A percentile compares a stretch with the other conserved stretches of the same genome.
Conservation (phyloP, 169 alveolate species). For the Theileria parva region DNA sequence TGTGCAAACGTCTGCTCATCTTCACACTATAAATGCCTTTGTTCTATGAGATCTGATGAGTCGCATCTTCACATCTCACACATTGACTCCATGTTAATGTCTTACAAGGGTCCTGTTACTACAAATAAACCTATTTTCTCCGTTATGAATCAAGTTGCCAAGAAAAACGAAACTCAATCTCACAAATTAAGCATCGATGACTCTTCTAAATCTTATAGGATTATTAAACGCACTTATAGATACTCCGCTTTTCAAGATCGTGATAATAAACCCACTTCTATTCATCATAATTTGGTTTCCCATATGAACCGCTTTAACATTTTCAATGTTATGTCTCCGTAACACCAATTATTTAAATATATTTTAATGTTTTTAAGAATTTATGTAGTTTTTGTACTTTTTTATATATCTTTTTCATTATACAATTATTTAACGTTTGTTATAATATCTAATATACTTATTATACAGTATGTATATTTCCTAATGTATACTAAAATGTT, state of each 20-base stretch:
- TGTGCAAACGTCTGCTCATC: conserved; percentile 74
- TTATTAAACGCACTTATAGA: conserved; percentile 29
- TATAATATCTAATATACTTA: not conserved
- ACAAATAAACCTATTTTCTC: conserved; percentile 71
- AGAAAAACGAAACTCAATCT: conserved; percentile 41
- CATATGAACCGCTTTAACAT: not conserved
- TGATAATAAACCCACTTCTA: conserved; percentile 11
- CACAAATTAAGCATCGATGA: conserved; percentile 17
- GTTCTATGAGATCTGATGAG: conserved; percentile 68
- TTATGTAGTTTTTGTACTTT: no score
- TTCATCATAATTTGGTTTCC: not conserved
- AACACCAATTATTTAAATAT: not conserved
- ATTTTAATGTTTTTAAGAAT: not conserved
- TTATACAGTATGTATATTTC: not conserved
- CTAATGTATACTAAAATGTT: not conserved
- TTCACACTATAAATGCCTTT: conserved; percentile 71
- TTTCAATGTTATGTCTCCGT: conserved; percentile 17
- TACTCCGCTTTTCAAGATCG: conserved; percentile 43
- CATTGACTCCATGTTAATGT: conserved; percentile 59
- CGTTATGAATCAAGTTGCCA: conserved; percentile 65
- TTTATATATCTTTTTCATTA: no score
- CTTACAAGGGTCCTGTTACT: conserved; percentile 70
- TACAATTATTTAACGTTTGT: not conserved
- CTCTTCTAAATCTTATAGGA: not conserved
- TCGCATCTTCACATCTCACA: conserved; percentile 41